A percentile compares a stretch with the other conserved stretches of the same genome.
phyloP scores from a whole-genome alignment of 805 yeast genomes.

The Candida endomychidarum region DNA sequence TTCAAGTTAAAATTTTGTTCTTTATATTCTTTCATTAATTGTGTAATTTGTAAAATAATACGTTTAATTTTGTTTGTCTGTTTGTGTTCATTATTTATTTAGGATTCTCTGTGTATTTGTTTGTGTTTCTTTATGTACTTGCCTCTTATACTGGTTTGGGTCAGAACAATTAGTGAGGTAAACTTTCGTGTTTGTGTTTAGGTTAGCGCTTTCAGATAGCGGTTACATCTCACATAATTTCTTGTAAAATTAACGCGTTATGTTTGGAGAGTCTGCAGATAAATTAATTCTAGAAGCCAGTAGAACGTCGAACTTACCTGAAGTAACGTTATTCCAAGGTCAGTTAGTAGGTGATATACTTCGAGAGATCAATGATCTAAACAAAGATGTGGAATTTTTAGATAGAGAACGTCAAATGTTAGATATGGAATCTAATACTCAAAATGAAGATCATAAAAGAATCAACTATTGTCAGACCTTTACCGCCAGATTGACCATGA shows the following conservation, averaged over 20 bases:
- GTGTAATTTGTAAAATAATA: too few relatives aligned
- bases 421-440: constrained; percentile 5
- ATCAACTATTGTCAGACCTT: constrained; percentile 63
- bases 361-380: constrained; percentile 67
- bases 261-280: constrained; percentile 89
- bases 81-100: too few relatives aligned
- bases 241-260: too few relatives aligned
- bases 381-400: constrained; percentile 54
- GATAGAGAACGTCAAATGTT: constrained; percentile 24
- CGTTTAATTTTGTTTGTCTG: too few relatives aligned
- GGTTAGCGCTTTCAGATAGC: background rate
- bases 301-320: constrained; percentile 64
- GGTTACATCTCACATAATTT: too few relatives aligned
- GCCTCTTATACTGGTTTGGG: too few relatives aligned
- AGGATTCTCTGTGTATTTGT: too few relatives aligned
- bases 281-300: constrained; percentile 87
- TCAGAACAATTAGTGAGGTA: too few relatives aligned
- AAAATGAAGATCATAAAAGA: constrained; percentile 37
- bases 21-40: background rate
- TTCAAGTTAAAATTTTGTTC: background rate
- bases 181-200: too few relatives aligned
- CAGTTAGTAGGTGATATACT: constrained; percentile 68
- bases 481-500: constrained; percentile 72
- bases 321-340: constrained; percentile 68
- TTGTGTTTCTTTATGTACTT: too few relatives aligned